Conservation (phyloP, 2,329 filamentous ascomycete species). For the Colletotrichum higginsianum region DNA sequence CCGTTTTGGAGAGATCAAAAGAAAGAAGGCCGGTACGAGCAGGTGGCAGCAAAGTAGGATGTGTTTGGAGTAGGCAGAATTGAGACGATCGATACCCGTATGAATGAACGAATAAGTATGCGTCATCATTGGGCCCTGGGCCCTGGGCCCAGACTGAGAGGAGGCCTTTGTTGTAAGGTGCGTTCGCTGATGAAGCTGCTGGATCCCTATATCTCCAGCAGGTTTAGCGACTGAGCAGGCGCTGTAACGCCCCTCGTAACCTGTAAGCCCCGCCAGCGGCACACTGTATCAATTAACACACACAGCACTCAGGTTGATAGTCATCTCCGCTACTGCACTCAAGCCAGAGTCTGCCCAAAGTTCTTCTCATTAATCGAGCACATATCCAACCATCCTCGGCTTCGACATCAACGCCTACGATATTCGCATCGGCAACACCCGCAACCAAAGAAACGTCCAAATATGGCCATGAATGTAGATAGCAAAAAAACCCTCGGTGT, state of each 20-base stretch:
- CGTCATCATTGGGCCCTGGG: no score
- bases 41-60: conserved; percentile 14
- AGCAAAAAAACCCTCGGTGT: not conserved
- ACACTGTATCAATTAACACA: conserved; percentile 14
- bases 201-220: not conserved
- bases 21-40: conserved; percentile 7
- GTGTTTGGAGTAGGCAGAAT: not conserved
- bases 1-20: conserved; percentile 36
- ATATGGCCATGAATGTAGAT: conserved; percentile 3
- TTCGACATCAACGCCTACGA: not conserved
- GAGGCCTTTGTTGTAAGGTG: no score
- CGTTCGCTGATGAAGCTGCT: no score
- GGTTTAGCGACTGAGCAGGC: not conserved
- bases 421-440: not conserved
- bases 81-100: not conserved
- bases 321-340: conserved; percentile 14
- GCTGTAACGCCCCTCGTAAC: conserved; percentile 1
- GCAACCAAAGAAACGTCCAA: not conserved
- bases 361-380: not conserved
- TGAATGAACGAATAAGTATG: not conserved
- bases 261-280: not conserved
- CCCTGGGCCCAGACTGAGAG: not conserved
- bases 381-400: not conserved
- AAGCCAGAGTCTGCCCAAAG: not conserved
- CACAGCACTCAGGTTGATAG: conserved; percentile 6